A percentile compares a stretch with the other conserved stretches of the same genome.
Evolutionary conservation across 768 basidiomycete species (phyloP).

Genomic region (Boletus rubescentipes): DNA sequence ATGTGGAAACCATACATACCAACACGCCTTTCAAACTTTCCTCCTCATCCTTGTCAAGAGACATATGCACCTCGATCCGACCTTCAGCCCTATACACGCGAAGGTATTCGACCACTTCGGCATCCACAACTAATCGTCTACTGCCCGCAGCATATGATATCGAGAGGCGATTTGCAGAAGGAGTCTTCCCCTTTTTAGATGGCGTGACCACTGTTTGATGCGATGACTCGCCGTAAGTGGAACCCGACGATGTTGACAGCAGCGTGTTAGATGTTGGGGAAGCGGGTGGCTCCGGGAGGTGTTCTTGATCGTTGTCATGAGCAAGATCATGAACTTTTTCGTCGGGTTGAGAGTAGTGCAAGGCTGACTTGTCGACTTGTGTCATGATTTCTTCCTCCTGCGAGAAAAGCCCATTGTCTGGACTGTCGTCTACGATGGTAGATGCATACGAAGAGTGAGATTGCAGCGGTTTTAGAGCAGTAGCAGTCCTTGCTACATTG

Average conservation of each 20-base stretch:
- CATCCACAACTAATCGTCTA: constrained; percentile 83
- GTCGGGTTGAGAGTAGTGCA: constrained; percentile 14
- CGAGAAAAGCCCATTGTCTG: constrained; percentile 29
- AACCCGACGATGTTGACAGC: constrained; percentile 32
- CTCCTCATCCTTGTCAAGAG: constrained; percentile 53
- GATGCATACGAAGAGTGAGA: constrained; percentile 47
- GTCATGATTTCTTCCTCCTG: constrained; percentile 27
- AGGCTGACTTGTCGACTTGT: constrained; percentile 21
- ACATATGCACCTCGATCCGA: constrained; percentile 78
- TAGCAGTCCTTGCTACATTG: constrained; percentile 3
- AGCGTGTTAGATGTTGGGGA: constrained; percentile 56
- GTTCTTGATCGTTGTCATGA: constrained; percentile 38
- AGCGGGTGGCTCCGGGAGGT: constrained; percentile 58
- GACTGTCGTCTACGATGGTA: constrained; percentile 50
- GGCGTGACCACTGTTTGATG: constrained; percentile 28
- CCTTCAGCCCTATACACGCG: constrained; percentile 81
- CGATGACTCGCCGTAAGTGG: constrained; percentile 46
- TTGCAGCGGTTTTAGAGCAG: constrained; percentile 37
- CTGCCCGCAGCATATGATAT: constrained; percentile 93
- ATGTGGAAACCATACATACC: constrained; percentile 45
- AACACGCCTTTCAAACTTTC: constrained; percentile 69
- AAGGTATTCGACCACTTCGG: constrained; percentile 79
- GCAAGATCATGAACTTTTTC: constrained; percentile 18
- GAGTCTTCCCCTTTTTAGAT: constrained; percentile 43
- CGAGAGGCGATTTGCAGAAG: constrained; percentile 85